Evolutionary conservation across 2,329 filamentous ascomycete species (phyloP).

Genomic region (Thelonectria blattea): DNA sequence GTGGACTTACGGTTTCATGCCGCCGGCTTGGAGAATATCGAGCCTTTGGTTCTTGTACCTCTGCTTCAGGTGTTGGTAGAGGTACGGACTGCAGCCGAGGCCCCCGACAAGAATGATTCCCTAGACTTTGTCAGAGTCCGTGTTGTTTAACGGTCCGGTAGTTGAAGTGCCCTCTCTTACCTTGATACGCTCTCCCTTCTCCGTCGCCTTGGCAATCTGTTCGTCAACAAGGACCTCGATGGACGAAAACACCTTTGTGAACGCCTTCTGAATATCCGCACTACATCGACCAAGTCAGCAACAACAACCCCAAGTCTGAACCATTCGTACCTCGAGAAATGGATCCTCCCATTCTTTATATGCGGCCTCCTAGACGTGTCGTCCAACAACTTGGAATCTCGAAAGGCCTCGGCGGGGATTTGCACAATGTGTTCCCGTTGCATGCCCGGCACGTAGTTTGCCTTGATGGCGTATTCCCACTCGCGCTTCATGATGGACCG

Average conservation of each 20-base stretch:
- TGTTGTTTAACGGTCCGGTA: too few species aligned
- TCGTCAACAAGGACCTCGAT: slow-evolving; percentile 3
- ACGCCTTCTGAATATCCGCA: slow-evolving; percentile 4
- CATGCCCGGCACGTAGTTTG: slow-evolving; percentile 6
- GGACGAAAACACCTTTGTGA: neutral
- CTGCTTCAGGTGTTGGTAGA: slow-evolving; percentile 5
- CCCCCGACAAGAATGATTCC: slow-evolving; percentile 14
- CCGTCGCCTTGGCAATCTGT: neutral
- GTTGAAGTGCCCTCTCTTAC: neutral
- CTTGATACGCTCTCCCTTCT: neutral
- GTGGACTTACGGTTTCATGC: slow-evolving; percentile 10
- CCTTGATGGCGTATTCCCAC: slow-evolving; percentile 21
- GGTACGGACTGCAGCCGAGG: neutral
- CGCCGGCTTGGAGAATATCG: neutral
- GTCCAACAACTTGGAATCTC: neutral
- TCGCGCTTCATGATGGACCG: slow-evolving; percentile 18
- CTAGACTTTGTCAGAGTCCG: neutral
- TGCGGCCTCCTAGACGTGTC: neutral
- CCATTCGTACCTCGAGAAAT: slow-evolving; percentile 4
- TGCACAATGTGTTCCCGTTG: slow-evolving; percentile 20
- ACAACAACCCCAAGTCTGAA: too few species aligned
- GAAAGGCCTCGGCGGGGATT: slow-evolving; percentile 14
- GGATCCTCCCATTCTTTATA: slow-evolving; percentile 13
- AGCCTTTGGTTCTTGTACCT: neutral
- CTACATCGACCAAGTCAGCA: neutral